Conservation (phyloP, 1,284 basidiomycete genomes). For the Coniferiporia weirii region DNA sequence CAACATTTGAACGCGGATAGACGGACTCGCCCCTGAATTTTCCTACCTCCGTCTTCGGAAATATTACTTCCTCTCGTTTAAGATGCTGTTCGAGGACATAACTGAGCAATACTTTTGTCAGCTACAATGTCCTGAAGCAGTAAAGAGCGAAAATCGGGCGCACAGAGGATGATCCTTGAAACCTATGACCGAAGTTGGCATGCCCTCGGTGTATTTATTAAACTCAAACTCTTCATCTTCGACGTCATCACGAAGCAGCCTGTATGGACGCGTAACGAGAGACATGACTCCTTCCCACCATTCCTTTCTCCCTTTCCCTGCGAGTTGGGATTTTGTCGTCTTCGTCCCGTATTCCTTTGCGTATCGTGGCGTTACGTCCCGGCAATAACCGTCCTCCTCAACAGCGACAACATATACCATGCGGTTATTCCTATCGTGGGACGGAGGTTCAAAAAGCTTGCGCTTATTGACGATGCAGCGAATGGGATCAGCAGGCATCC, state of each 20-base stretch:
- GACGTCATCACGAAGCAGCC: constrained; percentile 85
- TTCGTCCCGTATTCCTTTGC: constrained; percentile 81
- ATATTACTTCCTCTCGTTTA: constrained; percentile 82
- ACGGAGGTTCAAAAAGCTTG: constrained; percentile 76
- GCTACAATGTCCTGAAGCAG: constrained; percentile 6
- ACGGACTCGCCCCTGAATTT: constrained; percentile 92
- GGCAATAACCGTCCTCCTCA: constrained; percentile 83
- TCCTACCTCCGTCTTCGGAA: constrained; percentile 82
- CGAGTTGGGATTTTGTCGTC: constrained; percentile 77
- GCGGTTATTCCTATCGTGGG: constrained; percentile 61
- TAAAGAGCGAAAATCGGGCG: constrained; percentile 24
- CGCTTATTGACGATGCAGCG: constrained; percentile 77
- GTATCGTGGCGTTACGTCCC: constrained; percentile 74
- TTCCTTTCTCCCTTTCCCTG: constrained; percentile 61
- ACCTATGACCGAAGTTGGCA: constrained; percentile 86
- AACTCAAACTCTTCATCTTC: constrained; percentile 91
- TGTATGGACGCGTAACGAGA: constrained; percentile 67
- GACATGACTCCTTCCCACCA: constrained; percentile 82
- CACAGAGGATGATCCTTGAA: constrained; percentile 97
- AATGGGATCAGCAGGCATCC: constrained; percentile 92
- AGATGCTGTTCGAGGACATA: constrained; percentile 90
- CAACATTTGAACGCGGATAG: constrained; percentile 81
- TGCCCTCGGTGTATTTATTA: constrained; percentile 82
- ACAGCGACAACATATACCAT: constrained; percentile 93
- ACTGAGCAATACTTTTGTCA: constrained; percentile 34